A percentile compares a stretch with the other conserved stretches of the same genome.
Conservation (phyloP, 495 filamentous ascomycete species). For the Penicillium egyptiacum region DNA sequence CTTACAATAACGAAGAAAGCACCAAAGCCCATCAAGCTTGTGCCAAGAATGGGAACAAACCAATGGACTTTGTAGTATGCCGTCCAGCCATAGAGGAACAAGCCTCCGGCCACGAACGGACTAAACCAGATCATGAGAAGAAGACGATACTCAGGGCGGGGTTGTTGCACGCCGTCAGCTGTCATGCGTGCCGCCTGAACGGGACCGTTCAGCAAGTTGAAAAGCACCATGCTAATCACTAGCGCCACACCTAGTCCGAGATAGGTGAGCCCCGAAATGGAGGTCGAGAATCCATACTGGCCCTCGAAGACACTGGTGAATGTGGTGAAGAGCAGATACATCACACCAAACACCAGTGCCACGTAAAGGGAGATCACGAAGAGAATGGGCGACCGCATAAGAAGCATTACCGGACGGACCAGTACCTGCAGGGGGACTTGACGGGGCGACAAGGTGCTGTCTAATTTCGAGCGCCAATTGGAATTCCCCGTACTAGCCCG, state of each 20-base stretch:
- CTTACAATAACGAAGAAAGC: slow-evolving; percentile 22
- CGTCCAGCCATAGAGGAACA: slow-evolving; percentile 42
- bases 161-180: slow-evolving; percentile 11
- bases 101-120: slow-evolving; percentile 27
- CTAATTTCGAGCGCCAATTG: slow-evolving; percentile 50
- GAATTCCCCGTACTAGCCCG: slow-evolving; percentile 51
- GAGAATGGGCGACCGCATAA: slow-evolving; percentile 39
- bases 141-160: slow-evolving; percentile 34
- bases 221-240: slow-evolving; percentile 25
- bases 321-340: slow-evolving; percentile 45
- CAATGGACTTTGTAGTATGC: slow-evolving; percentile 36
- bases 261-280: slow-evolving; percentile 35
- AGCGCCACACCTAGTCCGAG: slow-evolving; percentile 37
- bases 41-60: slow-evolving; percentile 41
- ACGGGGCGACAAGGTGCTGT: slow-evolving; percentile 51
- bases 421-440: slow-evolving; percentile 36
- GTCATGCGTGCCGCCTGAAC: slow-evolving; percentile 13
- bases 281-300: slow-evolving; percentile 32
- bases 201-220: slow-evolving; percentile 27
- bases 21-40: slow-evolving; percentile 34
- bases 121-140: slow-evolving; percentile 30
- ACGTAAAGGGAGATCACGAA: slow-evolving; percentile 35
- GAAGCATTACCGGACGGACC: slow-evolving; percentile 31
- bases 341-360: slow-evolving; percentile 35
- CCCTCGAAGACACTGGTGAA: slow-evolving; percentile 36